Conservation (phyloP, 495 filamentous ascomycete species). For the Hypoxylon subgilvum region DNA sequence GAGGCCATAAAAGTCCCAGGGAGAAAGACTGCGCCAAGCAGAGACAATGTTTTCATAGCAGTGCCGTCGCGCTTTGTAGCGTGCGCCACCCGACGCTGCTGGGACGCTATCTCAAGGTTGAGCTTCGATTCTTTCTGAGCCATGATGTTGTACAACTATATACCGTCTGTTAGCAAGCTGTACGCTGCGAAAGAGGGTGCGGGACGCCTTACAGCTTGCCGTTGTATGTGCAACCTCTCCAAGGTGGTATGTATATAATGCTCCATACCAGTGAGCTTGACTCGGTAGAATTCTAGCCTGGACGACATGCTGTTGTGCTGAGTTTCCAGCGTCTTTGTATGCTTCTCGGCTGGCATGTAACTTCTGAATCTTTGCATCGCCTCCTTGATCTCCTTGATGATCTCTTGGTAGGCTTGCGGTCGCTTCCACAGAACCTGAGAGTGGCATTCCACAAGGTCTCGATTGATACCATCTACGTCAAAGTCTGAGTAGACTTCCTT, state of each 20-base stretch:
- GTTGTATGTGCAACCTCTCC: conserved; percentile 58
- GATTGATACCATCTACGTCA: conserved; percentile 61
- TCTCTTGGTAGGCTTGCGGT: conserved; percentile 62
- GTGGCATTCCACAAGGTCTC: conserved; percentile 64
- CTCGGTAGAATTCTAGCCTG: conserved; percentile 60
- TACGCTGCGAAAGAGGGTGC: not conserved
- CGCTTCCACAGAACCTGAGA: conserved; percentile 64
- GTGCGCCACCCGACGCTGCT: conserved; percentile 62
- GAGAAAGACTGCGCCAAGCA: conserved; percentile 62
- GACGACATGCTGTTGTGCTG: conserved; percentile 53
- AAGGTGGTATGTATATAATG: conserved; percentile 62
- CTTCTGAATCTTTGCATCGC: conserved; percentile 52
- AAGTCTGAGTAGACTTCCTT: conserved; percentile 57
- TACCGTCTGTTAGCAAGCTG: conserved; percentile 7
- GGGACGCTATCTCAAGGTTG: conserved; percentile 61
- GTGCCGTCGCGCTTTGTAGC: conserved; percentile 61
- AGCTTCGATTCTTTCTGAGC: conserved; percentile 63
- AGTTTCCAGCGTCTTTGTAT: conserved; percentile 39
- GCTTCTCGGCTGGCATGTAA: conserved; percentile 17
- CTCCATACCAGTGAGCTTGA: conserved; percentile 62
- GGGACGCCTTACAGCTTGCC: conserved; percentile 53
- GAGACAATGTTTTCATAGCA: conserved; percentile 62
- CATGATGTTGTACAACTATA: conserved; percentile 63
- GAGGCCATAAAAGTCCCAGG: conserved; percentile 61
- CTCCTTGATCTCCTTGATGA: conserved; percentile 50